These are phyloP conservation scores for Mucor irregularis DNA, from an alignment of 371 early-diverging fungal genomes.

Conservation along the genomic window DNA sequence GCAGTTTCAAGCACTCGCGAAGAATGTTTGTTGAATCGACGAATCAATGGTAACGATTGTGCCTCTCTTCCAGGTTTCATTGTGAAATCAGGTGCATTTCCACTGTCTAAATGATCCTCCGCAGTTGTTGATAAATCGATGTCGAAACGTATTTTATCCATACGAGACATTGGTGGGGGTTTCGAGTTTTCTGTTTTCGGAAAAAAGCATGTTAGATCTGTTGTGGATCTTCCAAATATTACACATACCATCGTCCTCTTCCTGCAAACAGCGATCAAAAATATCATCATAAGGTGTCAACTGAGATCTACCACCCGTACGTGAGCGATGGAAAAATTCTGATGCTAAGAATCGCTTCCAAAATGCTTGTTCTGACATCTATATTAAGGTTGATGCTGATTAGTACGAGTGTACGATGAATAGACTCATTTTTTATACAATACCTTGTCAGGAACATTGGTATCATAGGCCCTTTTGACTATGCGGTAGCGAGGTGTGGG, in stretches of 20 bases:
- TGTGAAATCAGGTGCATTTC: conserved; percentile 85
- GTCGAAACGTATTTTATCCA: conserved; percentile 62
- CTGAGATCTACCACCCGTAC: conserved; percentile 61
- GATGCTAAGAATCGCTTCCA: conserved; percentile 89
- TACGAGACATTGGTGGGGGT: conserved; percentile 52
- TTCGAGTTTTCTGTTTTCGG: conserved; percentile 51
- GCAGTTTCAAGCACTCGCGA: conserved; percentile 73
- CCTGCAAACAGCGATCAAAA: conserved; percentile 79
- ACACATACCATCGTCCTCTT: conserved; percentile 79
- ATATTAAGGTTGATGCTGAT: background rate
- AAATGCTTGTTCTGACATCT: conserved; percentile 79
- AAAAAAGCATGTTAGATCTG: no score
- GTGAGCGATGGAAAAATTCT: conserved; percentile 83
- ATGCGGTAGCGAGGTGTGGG: no score
- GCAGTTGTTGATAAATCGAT: conserved; percentile 81
- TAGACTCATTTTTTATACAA: no score
- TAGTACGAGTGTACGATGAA: background rate
- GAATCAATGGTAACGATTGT: conserved; percentile 77
- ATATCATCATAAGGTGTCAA: conserved; percentile 74
- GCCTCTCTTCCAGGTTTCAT: conserved; percentile 77
- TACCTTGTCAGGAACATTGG: conserved; percentile 84
- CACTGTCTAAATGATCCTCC: conserved; percentile 79
- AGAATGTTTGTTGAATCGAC: conserved; percentile 90
- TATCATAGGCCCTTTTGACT: conserved; percentile 79
- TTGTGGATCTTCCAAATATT: conserved; percentile 1